These are phyloP conservation scores for Seminavis robusta DNA, from an alignment of 108 stramenopile species.

Conservation along the genomic window DNA sequence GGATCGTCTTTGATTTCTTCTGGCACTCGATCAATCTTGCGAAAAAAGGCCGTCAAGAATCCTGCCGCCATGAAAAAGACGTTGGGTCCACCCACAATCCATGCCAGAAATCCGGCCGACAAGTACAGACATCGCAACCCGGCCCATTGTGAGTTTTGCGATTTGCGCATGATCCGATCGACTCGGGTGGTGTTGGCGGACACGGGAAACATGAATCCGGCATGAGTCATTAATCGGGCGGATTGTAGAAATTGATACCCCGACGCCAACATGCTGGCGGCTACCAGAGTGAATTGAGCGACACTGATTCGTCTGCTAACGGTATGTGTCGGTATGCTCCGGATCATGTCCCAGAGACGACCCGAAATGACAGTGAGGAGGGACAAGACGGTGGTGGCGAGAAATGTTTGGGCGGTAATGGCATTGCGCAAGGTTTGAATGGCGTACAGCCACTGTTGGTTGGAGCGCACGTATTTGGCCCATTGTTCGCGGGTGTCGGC, in stretches of 20 bases:
- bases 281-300: no score
- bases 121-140: constrained; percentile 13
- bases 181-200: constrained; percentile 9
- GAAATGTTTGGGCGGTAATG: constrained; percentile 6
- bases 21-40: constrained; percentile 3
- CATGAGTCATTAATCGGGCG: constrained; percentile 15
- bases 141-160: constrained; percentile 17
- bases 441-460: constrained; percentile 15
- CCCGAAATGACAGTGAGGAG: constrained; percentile 16
- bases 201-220: constrained; percentile 20
- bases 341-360: constrained; percentile 9
- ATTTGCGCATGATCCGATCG: constrained; percentile 17
- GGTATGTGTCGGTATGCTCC: neutral
- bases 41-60: neutral
- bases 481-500: constrained; percentile 11
- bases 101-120: constrained; percentile 6
- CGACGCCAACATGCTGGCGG: no score
- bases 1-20: no score
- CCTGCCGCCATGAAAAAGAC: constrained; percentile 1
- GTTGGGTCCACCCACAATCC: constrained; percentile 6
- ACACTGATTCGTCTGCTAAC: constrained; percentile 2
- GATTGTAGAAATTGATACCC: no score
- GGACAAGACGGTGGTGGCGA: constrained; percentile 11
- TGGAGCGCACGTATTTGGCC: constrained; percentile 12
- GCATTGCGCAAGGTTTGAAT: constrained; percentile 17